Evolutionary conservation across 345 rosid genomes (phyloP).

Genomic region (Euphorbia pulcherrima): DNA sequence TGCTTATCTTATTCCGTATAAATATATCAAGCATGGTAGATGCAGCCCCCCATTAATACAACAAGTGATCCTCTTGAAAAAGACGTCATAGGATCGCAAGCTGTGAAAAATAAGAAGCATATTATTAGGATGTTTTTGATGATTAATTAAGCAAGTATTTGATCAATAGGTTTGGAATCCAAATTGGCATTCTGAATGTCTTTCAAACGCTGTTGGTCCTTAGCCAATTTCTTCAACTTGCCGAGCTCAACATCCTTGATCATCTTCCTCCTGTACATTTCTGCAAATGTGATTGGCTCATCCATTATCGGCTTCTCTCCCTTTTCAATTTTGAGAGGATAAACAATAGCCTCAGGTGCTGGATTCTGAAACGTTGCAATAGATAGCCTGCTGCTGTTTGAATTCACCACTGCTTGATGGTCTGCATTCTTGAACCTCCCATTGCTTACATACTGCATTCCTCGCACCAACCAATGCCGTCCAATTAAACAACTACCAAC

Average conservation of each 20-base stretch:
- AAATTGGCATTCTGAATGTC: slow-evolving; percentile 16
- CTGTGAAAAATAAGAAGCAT: too few relatives aligned
- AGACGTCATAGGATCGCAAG: too few relatives aligned
- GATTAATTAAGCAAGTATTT: slow-evolving; percentile 22
- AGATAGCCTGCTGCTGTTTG: slow-evolving; percentile 25
- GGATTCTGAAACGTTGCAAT: slow-evolving; percentile 36
- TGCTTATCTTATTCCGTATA: too few relatives aligned
- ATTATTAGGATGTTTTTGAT: too few relatives aligned
- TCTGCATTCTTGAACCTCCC: slow-evolving; percentile 36
- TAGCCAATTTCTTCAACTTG: slow-evolving; percentile 25
- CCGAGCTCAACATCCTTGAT: slow-evolving; percentile 28
- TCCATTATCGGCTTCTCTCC: slow-evolving; percentile 25
- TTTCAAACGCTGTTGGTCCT: slow-evolving; percentile 15
- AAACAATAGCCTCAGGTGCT: slow-evolving; percentile 30
- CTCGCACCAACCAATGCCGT: too few relatives aligned
- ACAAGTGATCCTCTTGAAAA: too few relatives aligned
- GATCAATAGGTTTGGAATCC: slow-evolving; percentile 20
- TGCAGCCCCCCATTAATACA: too few relatives aligned
- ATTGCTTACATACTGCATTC: slow-evolving; percentile 30
- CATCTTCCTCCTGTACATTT: slow-evolving; percentile 37
- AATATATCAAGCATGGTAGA: too few relatives aligned
- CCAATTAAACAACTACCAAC: too few relatives aligned
- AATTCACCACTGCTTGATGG: slow-evolving; percentile 38
- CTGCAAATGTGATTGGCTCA: slow-evolving; percentile 28
- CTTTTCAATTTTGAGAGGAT: slow-evolving; percentile 26